Percentiles rank a stretch among this genome's conserved stretches.
These are phyloP conservation scores for Gentiana straminea DNA, from an alignment of 257 asterid genomes.

Conservation along the genomic window DNA sequence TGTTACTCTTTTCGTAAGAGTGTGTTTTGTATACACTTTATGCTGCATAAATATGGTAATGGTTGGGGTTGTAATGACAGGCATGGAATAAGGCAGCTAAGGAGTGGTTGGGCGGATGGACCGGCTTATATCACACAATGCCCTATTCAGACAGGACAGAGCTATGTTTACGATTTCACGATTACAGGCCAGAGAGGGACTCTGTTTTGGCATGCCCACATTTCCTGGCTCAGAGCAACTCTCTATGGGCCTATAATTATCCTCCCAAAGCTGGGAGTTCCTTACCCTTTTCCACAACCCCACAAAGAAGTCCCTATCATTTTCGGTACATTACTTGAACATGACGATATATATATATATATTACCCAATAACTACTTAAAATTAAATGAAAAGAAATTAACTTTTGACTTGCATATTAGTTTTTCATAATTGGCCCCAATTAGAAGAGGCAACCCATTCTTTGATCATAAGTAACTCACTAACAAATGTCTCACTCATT, in stretches of 20 bases:
- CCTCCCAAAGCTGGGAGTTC: conserved; percentile 39
- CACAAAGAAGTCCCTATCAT: conserved; percentile 40
- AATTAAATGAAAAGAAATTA: no score
- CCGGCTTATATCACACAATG: conserved; percentile 57
- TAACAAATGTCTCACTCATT: no score
- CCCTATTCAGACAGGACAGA: conserved; percentile 53
- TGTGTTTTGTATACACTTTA: no score
- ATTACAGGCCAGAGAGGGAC: conserved; percentile 55
- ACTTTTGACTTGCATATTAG: no score
- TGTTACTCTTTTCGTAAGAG: background rate
- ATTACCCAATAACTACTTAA: no score
- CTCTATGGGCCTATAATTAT: conserved; percentile 51
- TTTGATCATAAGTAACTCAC: no score
- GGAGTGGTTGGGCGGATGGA: conserved; percentile 73
- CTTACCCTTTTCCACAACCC: conserved; percentile 49
- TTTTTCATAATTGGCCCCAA: no score
- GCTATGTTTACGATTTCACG: conserved; percentile 47
- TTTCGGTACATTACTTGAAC: conserved; percentile 20
- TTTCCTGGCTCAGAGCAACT: conserved; percentile 58
- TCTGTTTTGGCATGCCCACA: conserved; percentile 63
- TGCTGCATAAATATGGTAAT: no score
- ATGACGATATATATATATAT: no score
- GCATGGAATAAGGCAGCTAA: conserved; percentile 53
- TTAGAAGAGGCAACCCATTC: no score
- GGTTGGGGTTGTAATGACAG: conserved; percentile 13